Evolutionary conservation across 805 yeast genomes (phyloP).

Genomic region (Yarrowia porcina): DNA sequence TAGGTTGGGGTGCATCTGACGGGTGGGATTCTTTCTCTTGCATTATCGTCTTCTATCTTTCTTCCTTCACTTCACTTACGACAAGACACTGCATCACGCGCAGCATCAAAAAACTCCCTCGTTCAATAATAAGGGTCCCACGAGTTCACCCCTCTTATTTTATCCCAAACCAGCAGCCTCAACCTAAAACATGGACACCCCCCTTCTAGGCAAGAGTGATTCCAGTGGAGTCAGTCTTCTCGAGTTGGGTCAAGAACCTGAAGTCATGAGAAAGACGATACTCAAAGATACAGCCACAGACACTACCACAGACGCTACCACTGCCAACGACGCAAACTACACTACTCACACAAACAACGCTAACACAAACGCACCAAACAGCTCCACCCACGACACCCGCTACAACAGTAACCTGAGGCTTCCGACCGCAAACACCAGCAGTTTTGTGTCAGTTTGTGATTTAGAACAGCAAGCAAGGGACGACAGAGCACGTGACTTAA

Average conservation of each 20-base stretch:
- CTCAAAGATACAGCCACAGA: not conserved
- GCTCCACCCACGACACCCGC: not conserved
- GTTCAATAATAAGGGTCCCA: too few relatives aligned
- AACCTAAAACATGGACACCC: constrained; percentile 7
- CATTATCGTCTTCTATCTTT: not conserved
- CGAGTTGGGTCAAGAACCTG: not conserved
- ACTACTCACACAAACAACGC: not conserved
- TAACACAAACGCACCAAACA: too few relatives aligned
- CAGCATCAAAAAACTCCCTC: too few relatives aligned
- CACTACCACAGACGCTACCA: not conserved
- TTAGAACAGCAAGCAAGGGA: not conserved
- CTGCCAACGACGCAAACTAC: not conserved
- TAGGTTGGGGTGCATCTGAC: constrained; percentile 3
- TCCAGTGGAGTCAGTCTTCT: not conserved
- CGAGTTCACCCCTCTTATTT: too few relatives aligned
- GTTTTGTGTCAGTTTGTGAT: not conserved
- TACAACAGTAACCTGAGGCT: not conserved
- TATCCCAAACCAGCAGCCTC: constrained; percentile 2
- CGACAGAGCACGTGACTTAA: too few relatives aligned
- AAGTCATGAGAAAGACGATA: not conserved
- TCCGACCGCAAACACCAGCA: not conserved
- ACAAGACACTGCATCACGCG: not conserved
- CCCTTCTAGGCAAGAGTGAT: not conserved
- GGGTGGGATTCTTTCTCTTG: not conserved
- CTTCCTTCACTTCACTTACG: not conserved